Evolutionary conservation across 345 rosid species (phyloP), one percentile per base, ranked within the genome.

Genomic region (Eutrema heterophyllum): DNA sequence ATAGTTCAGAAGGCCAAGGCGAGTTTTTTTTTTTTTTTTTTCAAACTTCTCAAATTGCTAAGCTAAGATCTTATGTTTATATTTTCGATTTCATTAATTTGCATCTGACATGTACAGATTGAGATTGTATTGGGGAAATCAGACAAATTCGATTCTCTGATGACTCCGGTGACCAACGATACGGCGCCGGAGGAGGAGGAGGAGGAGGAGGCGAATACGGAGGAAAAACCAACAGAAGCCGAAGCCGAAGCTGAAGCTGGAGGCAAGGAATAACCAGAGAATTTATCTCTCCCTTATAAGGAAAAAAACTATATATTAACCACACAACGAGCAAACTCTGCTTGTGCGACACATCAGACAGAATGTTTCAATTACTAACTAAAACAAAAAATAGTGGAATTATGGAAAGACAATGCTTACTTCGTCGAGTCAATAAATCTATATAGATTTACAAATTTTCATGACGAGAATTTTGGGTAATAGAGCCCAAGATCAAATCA

Each of bases 1-100:
- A n/a, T 86, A 39, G 80, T 86, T 63, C 97, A 89, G 60, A 92
- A 92, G 78, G 96, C 96, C 24, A 89, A 92, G 92, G 97, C 85
- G 8, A 51, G 70, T 61, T 70, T 0, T 57, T 35, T 35, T 15
- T 56, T 52, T 52, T 53, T 18, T 30, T 7, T 54, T 54, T 2
- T 30, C 33, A 5, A 30, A 30, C 5, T 30, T 0, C 33, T 30
- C n/a, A 5, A 9, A 33, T 9, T 7, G 39, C 40, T 30, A 56
- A 55, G 13, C 27, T 36, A 16, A 16, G 6, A 16, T 7, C 7
- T 36, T 36, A 15, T 16, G 21, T 4, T 21, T 52, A 10, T 44
- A 46, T 46, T 29, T 6, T 29, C 5, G 7, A 16, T 51, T 48
- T 48, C 7, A 40, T 26, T 40, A 1, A 15, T 15, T 10, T 43